Conservation (phyloP, 202 grass and related monocot species). For the Hordeum pubiflorum region DNA sequence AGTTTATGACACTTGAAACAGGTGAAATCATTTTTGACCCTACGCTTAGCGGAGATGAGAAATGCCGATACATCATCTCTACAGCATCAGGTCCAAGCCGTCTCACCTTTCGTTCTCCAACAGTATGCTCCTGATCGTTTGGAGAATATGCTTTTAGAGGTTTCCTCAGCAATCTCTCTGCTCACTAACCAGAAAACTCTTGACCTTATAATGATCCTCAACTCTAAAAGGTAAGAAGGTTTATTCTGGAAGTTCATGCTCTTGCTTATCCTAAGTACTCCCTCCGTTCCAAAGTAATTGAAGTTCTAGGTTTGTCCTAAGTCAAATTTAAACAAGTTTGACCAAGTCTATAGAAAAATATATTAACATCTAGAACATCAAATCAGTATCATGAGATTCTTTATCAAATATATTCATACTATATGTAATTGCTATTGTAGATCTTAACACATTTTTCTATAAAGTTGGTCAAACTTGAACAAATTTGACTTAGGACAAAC, state of each 20-base stretch:
- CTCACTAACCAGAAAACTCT: slow-evolving; percentile 90
- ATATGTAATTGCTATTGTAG: too few species aligned
- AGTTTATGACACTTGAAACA: slow-evolving; percentile 34
- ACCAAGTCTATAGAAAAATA: too few species aligned
- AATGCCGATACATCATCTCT: slow-evolving; percentile 74
- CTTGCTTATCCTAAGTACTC: background rate
- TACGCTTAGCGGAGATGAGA: slow-evolving; percentile 57
- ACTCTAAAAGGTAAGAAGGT: slow-evolving; percentile 73
- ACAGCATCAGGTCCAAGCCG: slow-evolving; percentile 96
- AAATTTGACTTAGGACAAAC: too few species aligned
- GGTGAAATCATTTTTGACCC: slow-evolving; percentile 86
- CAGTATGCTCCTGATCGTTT: slow-evolving; percentile 72
- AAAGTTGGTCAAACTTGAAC: too few species aligned
- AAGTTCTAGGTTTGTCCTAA: too few species aligned
- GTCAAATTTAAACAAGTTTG: too few species aligned
- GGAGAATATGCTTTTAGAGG: slow-evolving; percentile 51
- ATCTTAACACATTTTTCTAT: too few species aligned
- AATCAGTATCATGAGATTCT: too few species aligned
- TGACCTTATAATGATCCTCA: slow-evolving; percentile 96
- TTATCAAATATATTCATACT: too few species aligned
- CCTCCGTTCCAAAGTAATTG: too few species aligned
- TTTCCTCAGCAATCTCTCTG: slow-evolving; percentile 67
- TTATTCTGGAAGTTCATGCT: background rate
- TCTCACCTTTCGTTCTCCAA: slow-evolving; percentile 84
- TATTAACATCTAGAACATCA: too few species aligned